Evolutionary conservation across 805 yeast genomes (phyloP).

Genomic region (Yarrowia sp.): DNA sequence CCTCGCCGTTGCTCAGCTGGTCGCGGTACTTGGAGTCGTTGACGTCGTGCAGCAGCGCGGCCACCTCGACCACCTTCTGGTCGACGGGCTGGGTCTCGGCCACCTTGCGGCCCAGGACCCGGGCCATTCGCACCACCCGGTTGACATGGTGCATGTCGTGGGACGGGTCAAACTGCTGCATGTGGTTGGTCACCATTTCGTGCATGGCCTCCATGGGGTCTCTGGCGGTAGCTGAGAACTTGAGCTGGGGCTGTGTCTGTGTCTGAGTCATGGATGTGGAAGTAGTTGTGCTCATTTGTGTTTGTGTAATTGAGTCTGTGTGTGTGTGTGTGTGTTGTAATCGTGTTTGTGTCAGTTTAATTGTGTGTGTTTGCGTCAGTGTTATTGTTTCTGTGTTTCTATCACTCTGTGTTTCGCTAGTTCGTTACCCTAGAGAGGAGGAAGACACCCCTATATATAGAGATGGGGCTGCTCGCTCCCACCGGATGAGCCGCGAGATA

Average conservation of each 20-base stretch:
- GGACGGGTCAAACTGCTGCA: conserved; percentile 36
- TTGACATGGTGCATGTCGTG: conserved; percentile 37
- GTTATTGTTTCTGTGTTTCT: neutral
- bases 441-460: neutral
- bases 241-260: conserved; percentile 17
- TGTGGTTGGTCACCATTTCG: conserved; percentile 27
- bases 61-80: conserved; percentile 35
- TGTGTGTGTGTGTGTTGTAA: neutral
- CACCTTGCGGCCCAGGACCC: conserved; percentile 30
- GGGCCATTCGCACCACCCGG: conserved; percentile 36
- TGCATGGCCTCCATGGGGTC: conserved; percentile 11
- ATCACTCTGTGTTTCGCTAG: conserved; percentile 17
- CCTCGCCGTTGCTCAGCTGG: conserved; percentile 22
- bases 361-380: neutral
- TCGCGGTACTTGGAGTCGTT: conserved; percentile 37
- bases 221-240: neutral
- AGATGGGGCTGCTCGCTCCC: neutral
- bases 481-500: conserved; percentile 22
- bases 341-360: neutral
- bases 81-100: conserved; percentile 29
- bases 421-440: neutral
- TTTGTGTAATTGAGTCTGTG: neutral
- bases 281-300: conserved; percentile 22
- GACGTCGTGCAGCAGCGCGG: conserved; percentile 38
- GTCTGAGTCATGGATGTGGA: conserved; percentile 15